phyloP scores from a whole-genome alignment of 176 grass and related monocot genomes.

The Avena insularis region DNA sequence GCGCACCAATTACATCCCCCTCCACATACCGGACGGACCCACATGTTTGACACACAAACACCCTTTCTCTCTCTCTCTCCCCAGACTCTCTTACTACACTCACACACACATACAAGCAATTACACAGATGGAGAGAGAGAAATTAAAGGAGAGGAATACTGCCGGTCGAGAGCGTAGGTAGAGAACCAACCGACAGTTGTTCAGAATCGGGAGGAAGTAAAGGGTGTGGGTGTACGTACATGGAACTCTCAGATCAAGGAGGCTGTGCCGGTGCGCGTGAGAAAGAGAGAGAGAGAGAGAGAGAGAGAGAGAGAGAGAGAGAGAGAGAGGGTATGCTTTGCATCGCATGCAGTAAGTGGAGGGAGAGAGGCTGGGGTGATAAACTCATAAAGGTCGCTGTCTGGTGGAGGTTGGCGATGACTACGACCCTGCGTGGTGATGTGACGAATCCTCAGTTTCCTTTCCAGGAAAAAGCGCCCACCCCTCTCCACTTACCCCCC shows the following conservation, averaged over 20 bases:
- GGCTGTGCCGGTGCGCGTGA: background rate
- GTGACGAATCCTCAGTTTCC: conserved; percentile 96
- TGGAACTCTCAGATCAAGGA: conserved; percentile 53
- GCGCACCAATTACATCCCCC: conserved; percentile 17
- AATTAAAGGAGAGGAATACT: background rate
- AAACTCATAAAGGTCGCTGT: conserved; percentile 69
- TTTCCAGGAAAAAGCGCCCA: conserved; percentile 67
- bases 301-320: too few species aligned
- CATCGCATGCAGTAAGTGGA: conserved; percentile 9
- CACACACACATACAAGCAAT: background rate
- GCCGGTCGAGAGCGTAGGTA: conserved; percentile 5
- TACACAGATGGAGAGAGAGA: background rate
- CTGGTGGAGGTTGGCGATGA: conserved; percentile 62
- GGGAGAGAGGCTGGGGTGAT: conserved; percentile 21
- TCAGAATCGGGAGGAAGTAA: conserved; percentile 38
- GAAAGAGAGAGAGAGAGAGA: too few species aligned
- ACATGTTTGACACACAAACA: conserved; percentile 44
- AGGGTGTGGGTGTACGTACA: conserved; percentile 29
- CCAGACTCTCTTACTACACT: background rate
- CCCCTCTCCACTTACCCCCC: conserved; percentile 46
- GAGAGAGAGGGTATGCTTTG: background rate
- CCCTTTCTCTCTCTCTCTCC: background rate
- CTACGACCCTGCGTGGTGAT: conserved; percentile 64
- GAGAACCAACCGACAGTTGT: conserved; percentile 49
- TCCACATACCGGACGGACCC: conserved; percentile 1